Base-by-base conservation (phyloP, 352 stramenopile species). In the Pythium dissotocum region DNA sequence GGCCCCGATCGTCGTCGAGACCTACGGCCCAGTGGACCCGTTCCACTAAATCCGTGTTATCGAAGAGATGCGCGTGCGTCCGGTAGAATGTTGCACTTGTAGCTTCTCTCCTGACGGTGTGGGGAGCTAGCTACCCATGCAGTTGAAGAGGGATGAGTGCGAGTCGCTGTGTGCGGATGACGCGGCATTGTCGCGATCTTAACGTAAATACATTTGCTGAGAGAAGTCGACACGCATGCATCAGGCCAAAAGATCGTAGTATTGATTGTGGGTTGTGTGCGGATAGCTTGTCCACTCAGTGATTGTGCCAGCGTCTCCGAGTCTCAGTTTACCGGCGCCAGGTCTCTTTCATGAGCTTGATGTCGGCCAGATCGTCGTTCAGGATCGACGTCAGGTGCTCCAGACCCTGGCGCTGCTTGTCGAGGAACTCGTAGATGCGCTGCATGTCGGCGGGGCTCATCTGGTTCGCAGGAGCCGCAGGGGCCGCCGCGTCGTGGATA, bases 331-430 rank as follows among this genome's bases (percentile, higher is more conserved):
- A 94, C 75, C 88, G 72, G 54, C 82, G 80, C 88, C 82, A 93
- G 1, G 83, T 91, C 67, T 94, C 87, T 67, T 94, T 89, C 70
- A 96, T 94, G 60, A 96, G 82, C 68, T 96, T 81, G 53, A 96
- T 91, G 66, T 94, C 88, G 32, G 80, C 86, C 14, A 96, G 75
- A 67, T 94, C 88, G 48, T 96, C 86, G 73, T 93, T 92, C 36
- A 96, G 68, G 35, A 94, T 83, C 58, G 71, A 89, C 21, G 88
- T 93, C 63, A 96, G 46, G 70, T 93, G 86, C 65, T 96, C 88
- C 5, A 96, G 69, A 0, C 88, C 86, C 65, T 96, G 86, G 56
- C 88, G 83, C 62, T 96, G 88, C 70, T 93, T 90, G 70, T 96
- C 83, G 54, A 96, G 67, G 65, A 96, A 87, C 86, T 90, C 77